Evolutionary conservation across 805 yeast genomes (phyloP).

Genomic region (Lachancea cidri): DNA sequence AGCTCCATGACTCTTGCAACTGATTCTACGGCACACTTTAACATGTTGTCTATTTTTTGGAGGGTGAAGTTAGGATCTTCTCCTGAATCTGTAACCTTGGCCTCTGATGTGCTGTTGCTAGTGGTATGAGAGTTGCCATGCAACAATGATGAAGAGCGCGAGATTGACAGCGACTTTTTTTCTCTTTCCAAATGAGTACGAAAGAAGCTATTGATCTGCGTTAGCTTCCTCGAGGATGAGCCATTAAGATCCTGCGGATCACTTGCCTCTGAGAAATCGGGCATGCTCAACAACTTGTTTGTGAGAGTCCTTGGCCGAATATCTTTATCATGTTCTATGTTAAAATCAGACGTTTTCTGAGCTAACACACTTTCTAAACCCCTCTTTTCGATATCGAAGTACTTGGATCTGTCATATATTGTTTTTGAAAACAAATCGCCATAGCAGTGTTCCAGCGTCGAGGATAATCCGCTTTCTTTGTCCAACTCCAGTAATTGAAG

Average conservation of each 20-base stretch:
- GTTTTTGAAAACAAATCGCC: conserved; percentile 71
- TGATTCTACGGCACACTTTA: conserved; percentile 71
- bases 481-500: conserved; percentile 40
- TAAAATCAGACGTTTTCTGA: conserved; percentile 31
- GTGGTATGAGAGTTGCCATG: conserved; percentile 3
- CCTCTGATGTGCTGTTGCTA: background rate
- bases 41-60: conserved; percentile 51
- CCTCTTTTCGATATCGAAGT: conserved; percentile 67
- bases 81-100: conserved; percentile 6
- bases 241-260: conserved; percentile 17
- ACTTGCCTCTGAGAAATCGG: conserved; percentile 18
- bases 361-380: conserved; percentile 44
- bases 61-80: conserved; percentile 32
- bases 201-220: conserved; percentile 53
- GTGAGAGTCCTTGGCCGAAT: conserved; percentile 24
- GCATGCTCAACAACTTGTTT: conserved; percentile 27
- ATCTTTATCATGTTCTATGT: conserved; percentile 29
- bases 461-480: conserved; percentile 36
- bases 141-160: conserved; percentile 6
- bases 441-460: conserved; percentile 63
- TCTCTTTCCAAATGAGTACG: conserved; percentile 45
- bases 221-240: conserved; percentile 37
- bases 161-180: conserved; percentile 31
- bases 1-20: conserved; percentile 73
- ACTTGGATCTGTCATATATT: conserved; percentile 53